Base-by-base conservation (phyloP, 352 stramenopile species). In the Saprolegnia parasitica region DNA sequence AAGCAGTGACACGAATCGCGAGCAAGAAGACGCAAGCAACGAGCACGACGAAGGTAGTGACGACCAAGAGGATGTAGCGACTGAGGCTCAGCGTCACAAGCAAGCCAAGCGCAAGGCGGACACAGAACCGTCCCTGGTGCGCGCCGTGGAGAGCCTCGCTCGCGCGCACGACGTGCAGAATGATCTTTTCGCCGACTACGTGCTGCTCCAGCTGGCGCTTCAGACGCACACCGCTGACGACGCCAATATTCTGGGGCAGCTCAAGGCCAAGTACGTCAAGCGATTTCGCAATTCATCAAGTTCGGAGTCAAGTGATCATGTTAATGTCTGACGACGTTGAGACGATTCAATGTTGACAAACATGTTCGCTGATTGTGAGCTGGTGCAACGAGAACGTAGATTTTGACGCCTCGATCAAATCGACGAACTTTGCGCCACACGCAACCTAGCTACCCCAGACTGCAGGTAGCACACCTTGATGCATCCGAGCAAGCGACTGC, bases 251-350 rank as follows among this genome's bases (percentile, higher is more conserved):
- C 3, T 71, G 47, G 50, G 26, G 50, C 50, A 57, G 21, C 47
- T 63, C n/a, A 71, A 56, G 35, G 65, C n/a, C 21, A 52, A 57
- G 5, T 71, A 65, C 21, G 40, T 65, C 39, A 65, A 71, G 20
- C 23, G 21, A 9, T 45, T 47, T 11, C 18, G 24, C 37, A 52
- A 52, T 35, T 2, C 29, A 35, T 35, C 29, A 35, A 35, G 29
- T 35, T 35, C 29, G 5, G 29, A 35, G 29, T 35, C 29, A 6
- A 35, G 29, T 5, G 29, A 35, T 35, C 2, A 35, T 35, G 29
- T 35, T 5, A 35, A 35, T 5, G 5, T 35, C 29, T 35, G n/a
- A n/a, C n/a, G n/a, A n/a, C n/a, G n/a, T n/a, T n/a, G n/a, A 35
- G 29, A 6, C 29, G 29, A 35, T 35, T 35, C 29, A 35, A 5